Base-by-base conservation (phyloP, 768 basidiomycete species). In the Cytidiella melzeri region DNA sequence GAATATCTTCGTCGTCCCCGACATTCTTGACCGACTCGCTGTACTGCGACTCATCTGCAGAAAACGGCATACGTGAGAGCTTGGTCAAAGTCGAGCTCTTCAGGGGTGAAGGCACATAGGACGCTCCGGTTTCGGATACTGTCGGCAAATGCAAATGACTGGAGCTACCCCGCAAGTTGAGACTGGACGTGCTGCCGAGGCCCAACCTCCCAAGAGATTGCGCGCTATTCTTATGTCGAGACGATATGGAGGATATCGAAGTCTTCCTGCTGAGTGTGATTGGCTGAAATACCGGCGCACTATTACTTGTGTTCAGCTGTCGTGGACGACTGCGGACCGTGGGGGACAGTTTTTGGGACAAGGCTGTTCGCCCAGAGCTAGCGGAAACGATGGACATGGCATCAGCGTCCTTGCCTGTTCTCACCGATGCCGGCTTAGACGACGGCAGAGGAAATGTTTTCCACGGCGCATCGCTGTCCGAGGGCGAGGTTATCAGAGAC, bases 171-270 rank as follows among this genome's bases (percentile, higher is more conserved):
- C 70, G 59, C 47, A 87, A 67, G 61, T 82, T 87, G 36, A 72
- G 57, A 51, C 67, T 72, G 20, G 72, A 72, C 12, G 67, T 67
- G 50, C 72, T 77, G 1, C 66, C 70, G 3, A 68, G 50, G 37
- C 62, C 65, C 44, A 60, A 57, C 3, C 66, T 59, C 42, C 54
- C 53, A 51, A 11, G 56, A 60, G 51, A 45, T 48, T 48, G 47
- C 3, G 48, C 45, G n/a, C 47, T 47, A 41, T 53, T 55, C 30
- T 56, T 68, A 55, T 65, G 61, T 39, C 75, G 72, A 30, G 81
- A 80, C 2, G 74, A 72, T 40, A 83, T 59, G 49, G 84, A 85
- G 3, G 84, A 84, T 20, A 73, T 61, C 15, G 84, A 86, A 52
- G 75, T 69, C 59, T 84, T 80, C 38, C 83, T 74, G 11, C 47